Evolutionary conservation across 2,329 filamentous ascomycete genomes (phyloP).

Genomic region (Septoria linicola): DNA sequence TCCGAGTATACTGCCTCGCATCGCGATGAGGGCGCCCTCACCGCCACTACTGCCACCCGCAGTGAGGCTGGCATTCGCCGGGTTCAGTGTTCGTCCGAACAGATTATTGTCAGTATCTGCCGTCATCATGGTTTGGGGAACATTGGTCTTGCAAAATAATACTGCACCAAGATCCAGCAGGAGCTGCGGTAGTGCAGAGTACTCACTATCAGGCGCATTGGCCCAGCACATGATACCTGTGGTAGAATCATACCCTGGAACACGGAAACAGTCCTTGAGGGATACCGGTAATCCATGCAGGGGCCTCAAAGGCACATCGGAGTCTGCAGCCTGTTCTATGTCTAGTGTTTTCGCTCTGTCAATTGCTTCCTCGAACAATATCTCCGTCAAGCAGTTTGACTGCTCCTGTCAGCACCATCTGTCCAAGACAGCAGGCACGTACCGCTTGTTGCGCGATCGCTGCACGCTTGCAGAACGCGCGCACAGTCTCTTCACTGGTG

Average conservation of each 20-base stretch:
- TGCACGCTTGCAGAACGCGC: slow-evolving; percentile 45
- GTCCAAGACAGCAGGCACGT: too few species aligned
- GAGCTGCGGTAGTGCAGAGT: slow-evolving; percentile 45
- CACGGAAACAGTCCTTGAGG: slow-evolving; percentile 48
- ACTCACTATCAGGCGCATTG: slow-evolving; percentile 36
- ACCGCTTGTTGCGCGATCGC: slow-evolving; percentile 36
- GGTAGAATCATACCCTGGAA: slow-evolving; percentile 20
- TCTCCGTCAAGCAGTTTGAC: slow-evolving; percentile 38
- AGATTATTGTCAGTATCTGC: slow-evolving; percentile 38
- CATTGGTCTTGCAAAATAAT: slow-evolving; percentile 55
- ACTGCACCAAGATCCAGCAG: slow-evolving; percentile 50
- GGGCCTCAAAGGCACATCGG: slow-evolving; percentile 41
- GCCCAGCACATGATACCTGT: slow-evolving; percentile 17
- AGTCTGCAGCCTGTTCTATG: slow-evolving; percentile 16
- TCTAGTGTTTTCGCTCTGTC: slow-evolving; percentile 30
- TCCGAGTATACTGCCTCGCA: slow-evolving; percentile 60
- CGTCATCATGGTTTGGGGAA: slow-evolving; percentile 54
- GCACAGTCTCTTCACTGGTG: slow-evolving; percentile 23
- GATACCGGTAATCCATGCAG: slow-evolving; percentile 56
- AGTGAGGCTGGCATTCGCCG: slow-evolving; percentile 59
- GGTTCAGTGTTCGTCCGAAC: slow-evolving; percentile 57
- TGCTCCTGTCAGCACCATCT: too few species aligned
- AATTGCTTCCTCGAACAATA: slow-evolving; percentile 45
- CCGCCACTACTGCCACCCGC: slow-evolving; percentile 67
- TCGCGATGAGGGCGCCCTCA: slow-evolving; percentile 59